Base-by-base conservation (phyloP, 23 red algal species). In the Chondrus crispus region DNA sequence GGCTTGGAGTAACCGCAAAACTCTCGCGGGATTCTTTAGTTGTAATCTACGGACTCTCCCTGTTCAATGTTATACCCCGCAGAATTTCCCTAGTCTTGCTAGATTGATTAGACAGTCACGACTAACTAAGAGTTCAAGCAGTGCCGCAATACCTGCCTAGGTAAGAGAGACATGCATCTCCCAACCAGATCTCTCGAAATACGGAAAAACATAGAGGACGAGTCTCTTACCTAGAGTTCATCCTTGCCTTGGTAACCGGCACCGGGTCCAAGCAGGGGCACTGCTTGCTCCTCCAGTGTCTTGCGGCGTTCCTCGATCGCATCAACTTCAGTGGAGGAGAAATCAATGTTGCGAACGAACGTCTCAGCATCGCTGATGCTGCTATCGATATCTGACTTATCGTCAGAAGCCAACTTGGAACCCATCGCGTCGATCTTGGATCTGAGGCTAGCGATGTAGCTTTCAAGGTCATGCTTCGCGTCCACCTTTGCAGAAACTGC, bases 391-490 rank as follows among this genome's bases (percentile, higher is more conserved):
- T 92, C 89, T 36, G 54, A 52, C 62, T 92, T 92, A 46, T 84
- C 89, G 76, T 82, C 76, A 75, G 89, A 92, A 10, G 77, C 79
- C 55, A 92, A 51, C 43, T 82, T 35, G 22, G 89, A 68, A 64
- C 89, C 89, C 76, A 84, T 84, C 26, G 76, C 50, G 20, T 82
- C 89, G 84, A 95, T 78, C 54, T 80, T 88, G 76, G 74, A 63
- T 43, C 91, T 76, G 41, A 98, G 62, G 51, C 74, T 87, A 20
- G 68, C 74, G 30, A 98, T 93, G 77, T 98, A 98, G 44, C 80
- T 80, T 36, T 95, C 96, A 70, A 98, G 85, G 24, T 94, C 84
- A 45, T 95, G 94, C 54, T 94, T 98, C n/a, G 93, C 89, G 42
- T 94, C 90, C 45, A 98, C 74, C 48, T 93, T 95, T 16, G 88